These are phyloP conservation scores for Lasiosphaeria hispida DNA, from an alignment of 495 filamentous ascomycete species.

Conservation along the genomic window DNA sequence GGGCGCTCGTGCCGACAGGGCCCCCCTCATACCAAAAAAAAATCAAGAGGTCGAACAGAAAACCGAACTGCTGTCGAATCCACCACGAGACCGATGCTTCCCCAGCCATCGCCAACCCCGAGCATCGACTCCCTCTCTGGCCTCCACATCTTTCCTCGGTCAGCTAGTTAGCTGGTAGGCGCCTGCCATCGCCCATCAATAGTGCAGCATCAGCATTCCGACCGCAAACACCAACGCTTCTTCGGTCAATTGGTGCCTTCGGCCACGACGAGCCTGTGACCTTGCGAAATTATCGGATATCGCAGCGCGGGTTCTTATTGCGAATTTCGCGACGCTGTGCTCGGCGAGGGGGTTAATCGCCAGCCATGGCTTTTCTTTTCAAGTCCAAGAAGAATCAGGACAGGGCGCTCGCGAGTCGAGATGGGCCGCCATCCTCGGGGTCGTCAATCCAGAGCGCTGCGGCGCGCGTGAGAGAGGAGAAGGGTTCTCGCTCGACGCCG, in stretches of 20 bases:
- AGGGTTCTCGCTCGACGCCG: constrained; percentile 50
- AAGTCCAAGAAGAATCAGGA: constrained; percentile 66
- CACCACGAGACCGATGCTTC: constrained; percentile 34
- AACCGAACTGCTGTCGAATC: constrained; percentile 29
- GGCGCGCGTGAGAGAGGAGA: constrained; percentile 48
- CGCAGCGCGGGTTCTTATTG: constrained; percentile 11
- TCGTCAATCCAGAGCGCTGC: constrained; percentile 36
- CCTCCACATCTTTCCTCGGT: constrained; percentile 11
- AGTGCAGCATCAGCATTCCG: constrained; percentile 9
- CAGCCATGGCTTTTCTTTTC: constrained; percentile 70
- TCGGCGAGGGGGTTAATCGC: constrained; percentile 4
- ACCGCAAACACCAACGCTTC: constrained; percentile 16
- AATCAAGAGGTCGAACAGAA: constrained; percentile 35
- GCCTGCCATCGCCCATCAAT: constrained; percentile 12
- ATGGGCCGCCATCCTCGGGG: constrained; percentile 40
- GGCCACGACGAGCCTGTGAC: constrained; percentile 8
- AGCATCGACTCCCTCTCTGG: constrained; percentile 30
- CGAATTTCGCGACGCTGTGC: constrained; percentile 5
- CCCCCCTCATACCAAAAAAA: constrained; percentile 28
- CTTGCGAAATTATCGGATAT: constrained; percentile 7
- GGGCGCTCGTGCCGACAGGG: constrained; percentile 21
- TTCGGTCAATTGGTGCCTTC: constrained; percentile 18
- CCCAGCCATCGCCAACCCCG: constrained; percentile 38
- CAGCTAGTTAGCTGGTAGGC: constrained; percentile 8
- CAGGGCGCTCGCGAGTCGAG: constrained; percentile 43